Conservation (phyloP, 2,329 filamentous ascomycete species). For the Leptographium radiaticola region DNA sequence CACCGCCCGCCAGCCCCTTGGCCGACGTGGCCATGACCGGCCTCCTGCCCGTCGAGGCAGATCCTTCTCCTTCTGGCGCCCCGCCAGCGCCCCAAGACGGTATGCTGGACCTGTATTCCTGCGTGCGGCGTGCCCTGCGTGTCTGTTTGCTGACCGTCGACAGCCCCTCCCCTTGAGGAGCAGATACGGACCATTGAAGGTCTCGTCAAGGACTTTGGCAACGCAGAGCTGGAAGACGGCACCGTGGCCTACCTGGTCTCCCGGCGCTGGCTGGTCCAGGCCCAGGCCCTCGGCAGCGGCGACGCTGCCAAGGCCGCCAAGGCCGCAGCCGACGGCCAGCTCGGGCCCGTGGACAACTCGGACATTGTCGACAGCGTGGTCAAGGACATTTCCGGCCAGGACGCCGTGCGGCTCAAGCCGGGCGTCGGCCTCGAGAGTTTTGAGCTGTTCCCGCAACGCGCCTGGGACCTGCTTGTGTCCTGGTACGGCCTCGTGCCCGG, state of each 20-base stretch:
- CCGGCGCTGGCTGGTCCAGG: slow-evolving; percentile 61
- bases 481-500: slow-evolving; percentile 70
- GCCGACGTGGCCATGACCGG: slow-evolving; percentile 31
- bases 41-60: slow-evolving; percentile 11
- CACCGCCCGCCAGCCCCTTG: slow-evolving; percentile 8
- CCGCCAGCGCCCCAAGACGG: background rate
- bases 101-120: background rate
- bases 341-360: slow-evolving; percentile 79
- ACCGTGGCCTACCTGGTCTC: slow-evolving; percentile 69
- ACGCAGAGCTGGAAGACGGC: slow-evolving; percentile 49
- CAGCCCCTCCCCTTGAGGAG: slow-evolving; percentile 17
- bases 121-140: too few relatives aligned
- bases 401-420: slow-evolving; percentile 62
- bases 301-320: slow-evolving; percentile 42
- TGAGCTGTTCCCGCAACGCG: slow-evolving; percentile 62
- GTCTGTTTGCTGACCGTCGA: too few relatives aligned
- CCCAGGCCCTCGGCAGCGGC: slow-evolving; percentile 47
- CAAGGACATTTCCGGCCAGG: slow-evolving; percentile 31
- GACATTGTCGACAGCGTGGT: slow-evolving; percentile 58
- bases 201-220: slow-evolving; percentile 40
- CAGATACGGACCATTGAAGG: slow-evolving; percentile 64
- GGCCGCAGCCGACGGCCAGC: slow-evolving; percentile 44
- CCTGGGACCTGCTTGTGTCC: slow-evolving; percentile 66
- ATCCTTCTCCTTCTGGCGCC: background rate
- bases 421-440: slow-evolving; percentile 59